A percentile compares a stretch with the other conserved stretches of the same genome.
Conservation (phyloP, 345 rosid genomes). For the Moricandia arvensis region DNA sequence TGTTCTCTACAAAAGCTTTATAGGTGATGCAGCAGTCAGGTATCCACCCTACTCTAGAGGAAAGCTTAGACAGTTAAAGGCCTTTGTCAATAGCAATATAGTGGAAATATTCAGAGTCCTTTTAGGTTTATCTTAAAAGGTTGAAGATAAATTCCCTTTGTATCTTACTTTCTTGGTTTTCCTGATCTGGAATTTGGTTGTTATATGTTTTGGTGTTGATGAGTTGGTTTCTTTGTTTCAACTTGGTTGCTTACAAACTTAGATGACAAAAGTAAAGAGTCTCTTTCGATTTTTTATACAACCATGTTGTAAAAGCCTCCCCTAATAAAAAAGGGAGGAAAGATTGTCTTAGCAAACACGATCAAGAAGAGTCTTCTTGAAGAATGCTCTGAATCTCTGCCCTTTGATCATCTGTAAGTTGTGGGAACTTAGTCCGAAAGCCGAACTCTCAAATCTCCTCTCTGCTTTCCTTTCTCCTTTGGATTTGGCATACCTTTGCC, state of each 20-base stretch:
- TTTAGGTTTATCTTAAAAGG: conserved; percentile 44
- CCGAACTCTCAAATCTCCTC: conserved; percentile 56
- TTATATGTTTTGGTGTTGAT: conserved; percentile 8
- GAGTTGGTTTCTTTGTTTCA: conserved; percentile 26
- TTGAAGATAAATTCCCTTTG: neutral
- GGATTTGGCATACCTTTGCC: conserved; percentile 73
- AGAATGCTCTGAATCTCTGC: conserved; percentile 45
- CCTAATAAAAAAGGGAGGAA: conserved; percentile 6
- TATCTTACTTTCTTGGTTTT: neutral
- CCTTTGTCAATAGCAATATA: conserved; percentile 51
- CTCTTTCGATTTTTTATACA: conserved; percentile 10
- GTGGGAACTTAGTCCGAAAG: conserved; percentile 57
- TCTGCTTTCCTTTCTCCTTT: conserved; percentile 47
- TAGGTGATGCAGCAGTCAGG: conserved; percentile 60
- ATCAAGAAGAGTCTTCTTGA: conserved; percentile 42
- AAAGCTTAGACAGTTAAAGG: conserved; percentile 66
- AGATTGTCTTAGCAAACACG: neutral
- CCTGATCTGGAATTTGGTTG: conserved; percentile 3
- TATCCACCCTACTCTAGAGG: conserved; percentile 75
- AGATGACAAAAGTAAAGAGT: conserved; percentile 15
- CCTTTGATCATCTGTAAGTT: conserved; percentile 52
- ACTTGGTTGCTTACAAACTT: conserved; percentile 31
- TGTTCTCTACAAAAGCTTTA: conserved; percentile 64
- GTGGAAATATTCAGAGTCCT: conserved; percentile 52
- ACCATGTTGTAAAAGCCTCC: conserved; percentile 27